These are phyloP conservation scores for Lagerstroemia fauriei DNA, from an alignment of 441 rosid genomes.

Conservation along the genomic window DNA sequence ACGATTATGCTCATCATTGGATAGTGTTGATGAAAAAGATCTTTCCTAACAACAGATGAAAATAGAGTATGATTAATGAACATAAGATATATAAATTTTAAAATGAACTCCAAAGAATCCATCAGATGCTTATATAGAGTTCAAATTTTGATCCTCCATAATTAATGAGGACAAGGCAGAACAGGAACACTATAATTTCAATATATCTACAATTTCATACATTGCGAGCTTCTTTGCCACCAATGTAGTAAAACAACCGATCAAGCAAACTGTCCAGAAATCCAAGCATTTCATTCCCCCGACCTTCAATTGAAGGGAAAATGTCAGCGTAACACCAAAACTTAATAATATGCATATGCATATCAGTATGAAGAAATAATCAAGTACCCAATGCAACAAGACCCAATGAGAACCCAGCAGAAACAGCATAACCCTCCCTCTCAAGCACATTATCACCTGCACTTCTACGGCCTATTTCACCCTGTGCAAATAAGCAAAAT, in stretches of 20 bases:
- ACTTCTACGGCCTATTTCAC: slow-evolving; percentile 96
- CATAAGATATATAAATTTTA: not conserved
- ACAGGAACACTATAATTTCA: not conserved
- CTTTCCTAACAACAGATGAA: slow-evolving; percentile 59
- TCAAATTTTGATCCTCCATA: not conserved
- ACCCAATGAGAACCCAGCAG: slow-evolving; percentile 96
- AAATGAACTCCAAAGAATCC: not conserved
- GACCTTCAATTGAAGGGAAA: slow-evolving; percentile 59
- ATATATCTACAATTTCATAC: slow-evolving; percentile 29
- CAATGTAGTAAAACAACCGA: slow-evolving; percentile 78
- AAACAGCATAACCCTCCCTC: slow-evolving; percentile 97
- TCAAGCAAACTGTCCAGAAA: slow-evolving; percentile 70
- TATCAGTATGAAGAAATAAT: not conserved
- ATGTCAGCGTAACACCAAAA: slow-evolving; percentile 19
- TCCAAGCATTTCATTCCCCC: slow-evolving; percentile 82
- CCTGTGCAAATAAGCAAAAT: slow-evolving; percentile 46
- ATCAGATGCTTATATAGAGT: not conserved
- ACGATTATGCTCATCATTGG: slow-evolving; percentile 63
- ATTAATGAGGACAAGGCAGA: not conserved
- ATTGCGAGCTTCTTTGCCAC: slow-evolving; percentile 77
- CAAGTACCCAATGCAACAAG: slow-evolving; percentile 89
- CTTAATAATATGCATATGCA: slow-evolving; percentile 4
- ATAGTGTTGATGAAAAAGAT: slow-evolving; percentile 48
- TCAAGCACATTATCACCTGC: slow-evolving; percentile 98
- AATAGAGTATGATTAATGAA: not conserved